Evolutionary conservation across 129 eudicot species (phyloP), one percentile per base, ranked within the genome.

Genomic region (Solidago caesia): DNA sequence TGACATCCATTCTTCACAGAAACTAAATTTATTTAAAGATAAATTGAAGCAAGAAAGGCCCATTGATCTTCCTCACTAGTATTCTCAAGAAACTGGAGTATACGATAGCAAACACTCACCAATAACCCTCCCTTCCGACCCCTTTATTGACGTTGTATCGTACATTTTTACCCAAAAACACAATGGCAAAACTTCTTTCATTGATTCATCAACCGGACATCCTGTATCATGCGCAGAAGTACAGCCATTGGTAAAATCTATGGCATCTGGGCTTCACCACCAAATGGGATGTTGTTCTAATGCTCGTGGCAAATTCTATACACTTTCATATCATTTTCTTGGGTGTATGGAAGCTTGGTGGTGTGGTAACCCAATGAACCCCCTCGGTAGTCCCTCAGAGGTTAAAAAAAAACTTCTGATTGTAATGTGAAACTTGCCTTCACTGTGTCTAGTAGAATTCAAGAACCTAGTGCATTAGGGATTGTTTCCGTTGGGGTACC

Each of bases 301-400:
- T 89, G 68, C 77, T 87, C 8, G 59, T 85, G 61, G 93, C 96
- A 0, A 92, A 89, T 80, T 89, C 93, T 1, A 52, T 89, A 12
- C 75, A 77, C 44, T 89, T 80, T 55, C 92, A 89, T 29, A 42
- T 85, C 1, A 47, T 89, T 49, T 82, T 87, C 41, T 75, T 92
- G 74, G 97, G 87, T 61, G 85, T 75, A 67, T 13, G 89, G 64
- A 68, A 72, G 62, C 56, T 87, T 55, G 97, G 97, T 72, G 97
- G 84, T 4, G n/a, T 84, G 29, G 91, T 79, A 0, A 84, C 93
- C 44, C 97, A 43, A 84, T 85, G 92, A 92, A 92, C 65, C 96
- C 96, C 43, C 68, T 87, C 15, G 82, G 87, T 47, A 89, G 44
- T 71, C 15, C 80, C 67, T 58, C 68, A 5, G 97, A 92, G 84